Conservation (phyloP, 495 filamentous ascomycete species). For the Podospora sp. region DNA sequence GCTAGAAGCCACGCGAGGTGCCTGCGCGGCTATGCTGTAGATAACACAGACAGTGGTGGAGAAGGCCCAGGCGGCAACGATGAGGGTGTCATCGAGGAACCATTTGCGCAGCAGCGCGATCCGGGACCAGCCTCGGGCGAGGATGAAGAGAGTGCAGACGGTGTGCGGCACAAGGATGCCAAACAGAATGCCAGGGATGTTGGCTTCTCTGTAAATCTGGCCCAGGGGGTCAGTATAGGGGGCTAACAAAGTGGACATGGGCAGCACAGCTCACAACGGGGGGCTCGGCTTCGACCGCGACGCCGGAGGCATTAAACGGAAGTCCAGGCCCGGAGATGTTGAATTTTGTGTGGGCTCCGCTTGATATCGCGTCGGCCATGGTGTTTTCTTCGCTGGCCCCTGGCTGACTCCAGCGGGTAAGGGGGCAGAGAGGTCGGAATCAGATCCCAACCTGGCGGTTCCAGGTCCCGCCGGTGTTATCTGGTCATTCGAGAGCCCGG, state of each 20-base stretch:
- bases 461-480: constrained; percentile 4
- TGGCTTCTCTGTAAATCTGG: constrained; percentile 10
- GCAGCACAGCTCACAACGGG: not conserved
- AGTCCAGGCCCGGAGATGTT: constrained; percentile 32
- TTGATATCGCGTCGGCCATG: constrained; percentile 17
- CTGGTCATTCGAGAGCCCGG: constrained; percentile 9
- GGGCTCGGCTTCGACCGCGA: not conserved
- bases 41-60: constrained; percentile 34
- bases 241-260: not conserved
- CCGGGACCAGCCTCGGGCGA: constrained; percentile 32
- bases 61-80: constrained; percentile 31
- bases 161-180: constrained; percentile 37
- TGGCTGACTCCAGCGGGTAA: not conserved
- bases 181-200: constrained; percentile 31
- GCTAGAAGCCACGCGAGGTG: constrained; percentile 4
- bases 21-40: constrained; percentile 30
- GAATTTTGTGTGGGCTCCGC: constrained; percentile 31
- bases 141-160: constrained; percentile 34
- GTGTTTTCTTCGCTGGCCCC: not conserved
- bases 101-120: constrained; percentile 34
- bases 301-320: constrained; percentile 20
- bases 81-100: constrained; percentile 38
- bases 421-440: not conserved
- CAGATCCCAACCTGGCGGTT: constrained; percentile 14
- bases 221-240: not conserved